Evolutionary conservation across 176 grass and related monocot species (phyloP).

Genomic region (Calamus simplicifolius): DNA sequence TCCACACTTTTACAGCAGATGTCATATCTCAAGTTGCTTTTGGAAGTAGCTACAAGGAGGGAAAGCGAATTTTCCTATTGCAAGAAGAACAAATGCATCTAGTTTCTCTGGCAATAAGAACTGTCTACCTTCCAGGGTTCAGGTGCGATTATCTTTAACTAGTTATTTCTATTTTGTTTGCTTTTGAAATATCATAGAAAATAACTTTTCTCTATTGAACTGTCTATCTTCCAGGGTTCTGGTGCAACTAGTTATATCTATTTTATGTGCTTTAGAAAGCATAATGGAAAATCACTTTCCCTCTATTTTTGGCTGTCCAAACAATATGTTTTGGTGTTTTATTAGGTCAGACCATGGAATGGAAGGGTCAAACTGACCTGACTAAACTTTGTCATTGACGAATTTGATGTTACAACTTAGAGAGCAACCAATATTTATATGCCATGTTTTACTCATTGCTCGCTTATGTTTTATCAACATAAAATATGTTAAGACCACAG

Average conservation of each 20-base stretch:
- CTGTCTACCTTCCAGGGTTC: conserved; percentile 72
- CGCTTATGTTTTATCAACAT: too few species aligned
- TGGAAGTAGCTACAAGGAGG: conserved; percentile 80
- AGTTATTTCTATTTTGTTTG: neutral
- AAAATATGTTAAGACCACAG: too few species aligned
- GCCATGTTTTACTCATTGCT: too few species aligned
- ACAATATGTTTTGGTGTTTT: too few species aligned
- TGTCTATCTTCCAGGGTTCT: conserved; percentile 74
- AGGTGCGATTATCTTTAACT: conserved; percentile 27
- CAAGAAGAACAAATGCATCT: conserved; percentile 55
- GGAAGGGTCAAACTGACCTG: too few species aligned
- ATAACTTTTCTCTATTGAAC: conserved; percentile 3
- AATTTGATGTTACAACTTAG: too few species aligned
- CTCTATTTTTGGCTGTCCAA: too few species aligned
- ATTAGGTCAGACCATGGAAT: too few species aligned
- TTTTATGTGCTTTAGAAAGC: neutral
- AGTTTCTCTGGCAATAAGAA: conserved; percentile 54
- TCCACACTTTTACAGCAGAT: conserved; percentile 47
- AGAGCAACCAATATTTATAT: too few species aligned
- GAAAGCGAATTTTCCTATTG: conserved; percentile 55
- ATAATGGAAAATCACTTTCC: too few species aligned
- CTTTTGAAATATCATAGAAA: neutral
- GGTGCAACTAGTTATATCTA: conserved; percentile 19
- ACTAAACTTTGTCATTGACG: too few species aligned
- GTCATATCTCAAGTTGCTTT: conserved; percentile 71